Base-by-base conservation (phyloP, 2,329 filamentous ascomycete species). In the Parastagonospora nodorum region DNA sequence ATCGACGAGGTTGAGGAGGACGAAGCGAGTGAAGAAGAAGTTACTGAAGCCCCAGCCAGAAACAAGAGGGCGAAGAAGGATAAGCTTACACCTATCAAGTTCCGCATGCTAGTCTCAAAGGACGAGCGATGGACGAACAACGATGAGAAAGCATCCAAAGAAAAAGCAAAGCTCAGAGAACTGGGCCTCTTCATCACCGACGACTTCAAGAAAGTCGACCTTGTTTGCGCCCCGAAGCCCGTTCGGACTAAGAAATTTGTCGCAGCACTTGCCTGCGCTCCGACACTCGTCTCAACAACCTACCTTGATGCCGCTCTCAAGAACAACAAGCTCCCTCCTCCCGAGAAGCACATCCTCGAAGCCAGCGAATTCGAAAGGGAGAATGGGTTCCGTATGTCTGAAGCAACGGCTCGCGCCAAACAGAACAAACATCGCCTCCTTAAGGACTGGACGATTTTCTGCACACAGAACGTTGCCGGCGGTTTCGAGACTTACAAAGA, bases 171-270 rank as follows among this genome's bases (percentile, higher is more conserved):
- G 64, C 81, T 99, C 48, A 88, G 92, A 53, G 85, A 88, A 39
- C 77, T 97, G 31, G 94, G 94, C 7, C 89, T 99, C 48, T 81
- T 86, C 60, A 84, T 96, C 16, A 88, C 90, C 4, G 82, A 88
- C 61, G 89, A 96, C 66, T 85, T 86, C 24, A 83, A 84, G 41
- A 82, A 84, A 38, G 94, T 90, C 69, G 90, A 93, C 63, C 90
- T 96, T 69, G 83, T 99, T 9, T 92, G 91, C 30, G 93, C 93
- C 3, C 94, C 93, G 1, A 84, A 86, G 36, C 85, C 97, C 54
- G 84, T 97, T 30, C 88, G 94, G 32, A 99, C 94, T 0, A 86
- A 90, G 70, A 99, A 99, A 69, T 99, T 99, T 69, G 86, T 97
- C 42, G 88, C 88, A 54, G 91, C 92, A 10, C 78, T 99, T 27